Base-by-base conservation (phyloP, 768 basidiomycete genomes). In the Russula abietina region DNA sequence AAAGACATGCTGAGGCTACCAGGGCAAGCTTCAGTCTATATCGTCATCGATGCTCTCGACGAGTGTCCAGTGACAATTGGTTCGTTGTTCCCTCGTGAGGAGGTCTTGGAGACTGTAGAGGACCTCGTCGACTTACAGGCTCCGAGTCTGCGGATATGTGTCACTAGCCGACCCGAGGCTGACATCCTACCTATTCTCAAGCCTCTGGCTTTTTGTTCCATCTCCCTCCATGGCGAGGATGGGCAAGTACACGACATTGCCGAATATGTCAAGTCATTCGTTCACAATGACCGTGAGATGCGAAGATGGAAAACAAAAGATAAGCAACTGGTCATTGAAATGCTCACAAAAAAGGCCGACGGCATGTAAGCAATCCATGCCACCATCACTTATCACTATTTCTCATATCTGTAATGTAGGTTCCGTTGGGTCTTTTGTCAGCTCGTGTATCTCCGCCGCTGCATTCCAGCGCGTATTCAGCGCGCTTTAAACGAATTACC, bases 381-480 rank as follows among this genome's bases (percentile, higher is more conserved):
- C 16, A 4, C n/a, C 4, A 14, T 17, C 38, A 5, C 14, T 14
- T 7, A n/a, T 36, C 7, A 22, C 10, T 4, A 7, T 45, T 10
- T 2, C 30, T 32, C 3, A 55, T 3, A 12, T 14, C 1, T 4
- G 6, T 48, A 24, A 26, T 11, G 0, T 26, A 61, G 60, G 60
- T 61, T 61, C 22, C 22, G 54, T 36, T 61, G 54, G 53, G 46
- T 48, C 3, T 38, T 12, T 36, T 61, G 60, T 26, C 60, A 61
- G 46, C 12, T 61, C 2, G n/a, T 33, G 1, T 33, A 28, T 33
- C 54, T 61, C 24, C 36, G 60, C 4, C 43, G 28, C 19, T 48
- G 53, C 38, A 28, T 49, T 1, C 45, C 53, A 12, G 24, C 4
- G 2, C 16, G 26, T 16, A 22, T 61, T 22, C 53, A 16, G 2